A percentile compares a stretch with the other conserved stretches of the same genome.
phyloP scores from a whole-genome alignment of 2,329 filamentous ascomycete genomes.

The Claviceps africana region DNA sequence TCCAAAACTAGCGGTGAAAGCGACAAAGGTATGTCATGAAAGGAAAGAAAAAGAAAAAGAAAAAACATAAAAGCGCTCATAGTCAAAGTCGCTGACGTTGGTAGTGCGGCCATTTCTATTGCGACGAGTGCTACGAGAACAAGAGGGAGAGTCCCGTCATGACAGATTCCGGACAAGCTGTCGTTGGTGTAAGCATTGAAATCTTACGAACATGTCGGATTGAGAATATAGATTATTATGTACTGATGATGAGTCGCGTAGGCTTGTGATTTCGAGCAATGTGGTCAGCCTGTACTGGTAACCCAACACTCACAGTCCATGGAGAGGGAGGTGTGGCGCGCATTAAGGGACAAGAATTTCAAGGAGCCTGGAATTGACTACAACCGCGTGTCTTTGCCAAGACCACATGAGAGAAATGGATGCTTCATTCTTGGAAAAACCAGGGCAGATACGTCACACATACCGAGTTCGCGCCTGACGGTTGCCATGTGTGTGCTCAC shows the following conservation, averaged over 20 bases:
- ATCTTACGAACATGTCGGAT: neutral
- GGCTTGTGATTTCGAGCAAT: neutral
- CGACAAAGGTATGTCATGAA: neutral
- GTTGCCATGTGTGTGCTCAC: conserved; percentile 18
- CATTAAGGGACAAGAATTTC: neutral
- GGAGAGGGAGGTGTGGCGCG: neutral
- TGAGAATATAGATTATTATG: neutral
- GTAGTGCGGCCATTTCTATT: conserved; percentile 22
- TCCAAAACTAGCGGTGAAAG: rapidly evolving
- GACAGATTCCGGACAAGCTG: neutral
- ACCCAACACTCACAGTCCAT: neutral
- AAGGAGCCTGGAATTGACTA: conserved; percentile 14
- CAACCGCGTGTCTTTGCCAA: conserved; percentile 2
- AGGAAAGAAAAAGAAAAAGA: too few relatives aligned
- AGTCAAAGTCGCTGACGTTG: conserved; percentile 5
- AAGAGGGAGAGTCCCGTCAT: neutral
- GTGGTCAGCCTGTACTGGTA: neutral
- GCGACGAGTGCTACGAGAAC: conserved; percentile 9
- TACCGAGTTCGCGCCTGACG: conserved; percentile 19
- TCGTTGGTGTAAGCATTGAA: neutral
- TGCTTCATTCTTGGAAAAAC: conserved; percentile 13
- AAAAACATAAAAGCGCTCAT: neutral
- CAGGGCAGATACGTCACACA: neutral
- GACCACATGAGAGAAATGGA: neutral
- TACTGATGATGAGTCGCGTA: neutral